phyloP scores from a whole-genome alignment of 352 stramenopile species.

The Pythium myriotylum region DNA sequence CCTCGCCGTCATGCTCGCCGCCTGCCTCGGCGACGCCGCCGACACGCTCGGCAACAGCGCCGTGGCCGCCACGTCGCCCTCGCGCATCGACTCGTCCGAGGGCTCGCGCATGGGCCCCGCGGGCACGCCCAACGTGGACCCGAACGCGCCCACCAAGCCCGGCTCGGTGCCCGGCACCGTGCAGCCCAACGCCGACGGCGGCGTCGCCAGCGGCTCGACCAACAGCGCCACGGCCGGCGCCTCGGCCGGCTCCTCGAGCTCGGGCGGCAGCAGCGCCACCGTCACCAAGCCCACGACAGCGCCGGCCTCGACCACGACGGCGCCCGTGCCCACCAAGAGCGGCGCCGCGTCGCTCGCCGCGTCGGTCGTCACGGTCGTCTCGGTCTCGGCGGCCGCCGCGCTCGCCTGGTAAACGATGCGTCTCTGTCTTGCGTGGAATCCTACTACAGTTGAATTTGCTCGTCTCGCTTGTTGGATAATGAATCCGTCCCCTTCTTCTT shows the following conservation, averaged over 20 bases:
- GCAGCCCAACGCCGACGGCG: not conserved
- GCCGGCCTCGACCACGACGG: conserved; percentile 3
- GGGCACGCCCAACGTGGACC: conserved; percentile 5
- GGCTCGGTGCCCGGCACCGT: conserved; percentile 8
- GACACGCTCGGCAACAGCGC: conserved; percentile 24
- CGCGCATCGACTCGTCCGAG: conserved; percentile 26
- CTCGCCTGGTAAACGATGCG: conserved; percentile 20
- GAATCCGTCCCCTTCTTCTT: not conserved
- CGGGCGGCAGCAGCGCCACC: not conserved
- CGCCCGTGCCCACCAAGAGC: conserved; percentile 15
- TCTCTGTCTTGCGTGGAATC: not conserved
- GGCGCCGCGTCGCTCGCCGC: not conserved
- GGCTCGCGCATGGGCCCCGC: conserved; percentile 24
- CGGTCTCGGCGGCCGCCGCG: conserved; percentile 18
- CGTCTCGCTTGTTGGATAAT: conserved; percentile 3
- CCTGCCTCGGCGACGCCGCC: conserved; percentile 4
- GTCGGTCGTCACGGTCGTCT: conserved; percentile 18
- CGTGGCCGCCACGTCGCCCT: conserved; percentile 17
- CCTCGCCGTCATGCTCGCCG: conserved; percentile 3
- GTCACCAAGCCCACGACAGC: not conserved
- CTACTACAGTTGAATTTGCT: too few relatives aligned
- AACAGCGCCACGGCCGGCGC: not conserved
- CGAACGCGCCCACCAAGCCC: conserved; percentile 18
- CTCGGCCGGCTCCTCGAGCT: not conserved
- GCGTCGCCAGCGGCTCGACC: conserved; percentile 3